Evolutionary conservation across 148 eudicot genomes (phyloP).

Genomic region (Agrostemma githago): DNA sequence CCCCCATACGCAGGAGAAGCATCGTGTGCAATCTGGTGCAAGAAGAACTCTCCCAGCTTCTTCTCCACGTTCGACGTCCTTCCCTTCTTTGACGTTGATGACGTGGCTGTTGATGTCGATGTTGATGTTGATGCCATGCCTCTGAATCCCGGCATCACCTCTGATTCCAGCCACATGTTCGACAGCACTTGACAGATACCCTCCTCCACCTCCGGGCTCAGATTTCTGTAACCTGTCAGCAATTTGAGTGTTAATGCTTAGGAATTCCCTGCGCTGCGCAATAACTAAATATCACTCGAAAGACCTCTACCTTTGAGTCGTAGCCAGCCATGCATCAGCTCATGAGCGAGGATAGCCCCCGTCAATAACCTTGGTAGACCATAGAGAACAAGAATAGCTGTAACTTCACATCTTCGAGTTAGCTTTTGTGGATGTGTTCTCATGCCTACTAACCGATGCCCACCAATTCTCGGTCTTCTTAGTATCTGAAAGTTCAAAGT

Average conservation of each 20-base stretch:
- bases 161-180: slow-evolving; percentile 97
- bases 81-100: slow-evolving; percentile 72
- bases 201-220: slow-evolving; percentile 81
- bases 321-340: slow-evolving; percentile 96
- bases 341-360: slow-evolving; percentile 97
- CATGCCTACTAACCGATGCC: slow-evolving; percentile 75
- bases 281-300: too few species aligned
- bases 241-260: too few species aligned
- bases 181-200: slow-evolving; percentile 96
- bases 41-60: slow-evolving; percentile 77
- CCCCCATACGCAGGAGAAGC: slow-evolving; percentile 91
- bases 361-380: slow-evolving; percentile 96
- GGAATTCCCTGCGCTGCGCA: too few species aligned
- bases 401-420: slow-evolving; percentile 84
- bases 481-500: slow-evolving; percentile 42
- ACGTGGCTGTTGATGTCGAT: slow-evolving; percentile 42
- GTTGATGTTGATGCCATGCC: slow-evolving; percentile 61
- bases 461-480: slow-evolving; percentile 77
- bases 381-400: slow-evolving; percentile 93
- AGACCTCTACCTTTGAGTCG: slow-evolving; percentile 66
- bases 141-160: slow-evolving; percentile 57
- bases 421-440: slow-evolving; percentile 87
- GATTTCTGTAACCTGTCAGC: slow-evolving; percentile 67
- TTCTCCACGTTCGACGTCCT: slow-evolving; percentile 65
- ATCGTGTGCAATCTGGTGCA: slow-evolving; percentile 86